Conservation (phyloP, 129 eudicot species). For the Mikania micrantha region DNA sequence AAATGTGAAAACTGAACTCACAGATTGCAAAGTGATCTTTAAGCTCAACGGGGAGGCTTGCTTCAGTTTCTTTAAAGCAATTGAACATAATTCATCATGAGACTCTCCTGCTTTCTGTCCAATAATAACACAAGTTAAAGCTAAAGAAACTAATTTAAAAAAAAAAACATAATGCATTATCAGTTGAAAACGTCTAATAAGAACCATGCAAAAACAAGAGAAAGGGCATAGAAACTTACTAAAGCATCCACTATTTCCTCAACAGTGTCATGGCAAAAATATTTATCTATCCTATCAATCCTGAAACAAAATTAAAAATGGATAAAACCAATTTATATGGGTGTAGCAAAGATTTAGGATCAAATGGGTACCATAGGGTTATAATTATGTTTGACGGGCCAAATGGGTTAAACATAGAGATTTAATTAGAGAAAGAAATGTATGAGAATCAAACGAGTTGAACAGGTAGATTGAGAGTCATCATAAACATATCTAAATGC, state of each 20-base stretch:
- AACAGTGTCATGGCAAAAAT: constrained; percentile 72
- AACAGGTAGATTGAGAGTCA: neutral
- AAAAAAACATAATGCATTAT: neutral
- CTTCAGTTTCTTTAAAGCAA: constrained; percentile 51
- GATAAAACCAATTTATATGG: neutral
- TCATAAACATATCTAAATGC: no score
- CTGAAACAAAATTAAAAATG: constrained; percentile 42
- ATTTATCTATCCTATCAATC: constrained; percentile 59
- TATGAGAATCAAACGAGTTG: neutral
- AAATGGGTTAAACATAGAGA: neutral
- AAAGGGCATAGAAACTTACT: constrained; percentile 38
- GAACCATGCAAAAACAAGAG: neutral
- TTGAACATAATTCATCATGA: constrained; percentile 40
- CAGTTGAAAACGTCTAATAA: neutral
- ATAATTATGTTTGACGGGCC: neutral
- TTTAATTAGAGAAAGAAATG: neutral
- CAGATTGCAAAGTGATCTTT: constrained; percentile 80
- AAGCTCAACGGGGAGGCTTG: constrained; percentile 92
- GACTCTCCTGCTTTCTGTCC: constrained; percentile 33
- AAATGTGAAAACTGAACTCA: constrained; percentile 25
- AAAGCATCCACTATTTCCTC: constrained; percentile 88
- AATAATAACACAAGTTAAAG: neutral
- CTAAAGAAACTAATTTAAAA: neutral
- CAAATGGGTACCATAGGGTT: neutral
- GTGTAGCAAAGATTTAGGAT: neutral